These are phyloP conservation scores for Xerocomellus amylosporus DNA, from an alignment of 768 basidiomycete species.

Conservation along the genomic window DNA sequence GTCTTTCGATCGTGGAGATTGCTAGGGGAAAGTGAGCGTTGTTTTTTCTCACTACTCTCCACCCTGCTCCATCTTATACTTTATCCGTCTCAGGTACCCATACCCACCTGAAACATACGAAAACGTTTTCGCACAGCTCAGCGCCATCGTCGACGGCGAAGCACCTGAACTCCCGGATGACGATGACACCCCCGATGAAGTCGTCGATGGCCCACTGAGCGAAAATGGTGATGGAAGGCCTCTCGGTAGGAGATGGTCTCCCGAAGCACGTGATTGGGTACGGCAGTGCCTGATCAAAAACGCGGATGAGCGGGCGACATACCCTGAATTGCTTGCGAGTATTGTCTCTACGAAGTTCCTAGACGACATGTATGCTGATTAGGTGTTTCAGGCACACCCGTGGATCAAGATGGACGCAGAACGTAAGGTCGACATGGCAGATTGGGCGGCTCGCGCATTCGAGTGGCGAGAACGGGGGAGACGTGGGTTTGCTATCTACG, in stretches of 20 bases:
- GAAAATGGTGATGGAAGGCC: constrained; percentile 17
- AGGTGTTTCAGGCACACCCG: constrained; percentile 57
- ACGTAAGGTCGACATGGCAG: constrained; percentile 77
- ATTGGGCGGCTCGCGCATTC: constrained; percentile 68
- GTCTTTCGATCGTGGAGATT: constrained; percentile 90
- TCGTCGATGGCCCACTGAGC: constrained; percentile 2
- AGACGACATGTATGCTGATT: background rate
- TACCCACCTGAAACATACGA: constrained; percentile 97
- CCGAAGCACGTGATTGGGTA: constrained; percentile 78
- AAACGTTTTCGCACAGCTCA: constrained; percentile 94
- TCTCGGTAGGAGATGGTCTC: constrained; percentile 25
- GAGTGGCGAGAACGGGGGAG: constrained; percentile 32
- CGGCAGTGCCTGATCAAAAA: constrained; percentile 76
- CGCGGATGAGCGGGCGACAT: constrained; percentile 75
- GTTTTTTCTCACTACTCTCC: background rate
- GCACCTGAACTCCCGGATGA: constrained; percentile 81
- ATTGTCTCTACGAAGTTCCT: background rate
- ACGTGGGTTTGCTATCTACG: constrained; percentile 17
- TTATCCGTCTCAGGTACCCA: constrained; percentile 54
- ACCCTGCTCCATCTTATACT: background rate
- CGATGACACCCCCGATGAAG: constrained; percentile 23
- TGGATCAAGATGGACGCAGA: constrained; percentile 64
- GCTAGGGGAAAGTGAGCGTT: constrained; percentile 58
- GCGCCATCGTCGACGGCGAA: constrained; percentile 95
- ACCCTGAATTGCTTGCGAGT: constrained; percentile 74